These are phyloP conservation scores for Sclerotinia nivalis DNA, from an alignment of 2,329 filamentous ascomycete species.

Conservation along the genomic window DNA sequence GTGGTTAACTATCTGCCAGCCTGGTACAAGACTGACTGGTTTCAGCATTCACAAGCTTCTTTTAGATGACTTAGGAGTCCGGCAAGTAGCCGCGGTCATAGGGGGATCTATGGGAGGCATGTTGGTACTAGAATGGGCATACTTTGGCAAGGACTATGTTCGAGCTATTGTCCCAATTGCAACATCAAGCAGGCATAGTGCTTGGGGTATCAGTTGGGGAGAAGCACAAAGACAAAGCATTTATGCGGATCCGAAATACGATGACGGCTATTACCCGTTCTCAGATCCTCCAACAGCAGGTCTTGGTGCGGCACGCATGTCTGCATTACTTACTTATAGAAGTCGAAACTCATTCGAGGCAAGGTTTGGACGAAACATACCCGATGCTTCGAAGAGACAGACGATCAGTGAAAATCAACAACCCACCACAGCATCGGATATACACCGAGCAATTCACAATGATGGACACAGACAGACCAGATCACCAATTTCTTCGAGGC, in stretches of 20 bases:
- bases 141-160: constrained; percentile 84
- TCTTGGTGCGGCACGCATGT: constrained; percentile 93
- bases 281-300: constrained; percentile 84
- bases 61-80: constrained; percentile 77
- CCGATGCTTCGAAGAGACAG: constrained; percentile 79
- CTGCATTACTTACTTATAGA: constrained; percentile 90
- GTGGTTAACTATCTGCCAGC: constrained; percentile 41
- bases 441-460: constrained; percentile 78
- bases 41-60: constrained; percentile 73
- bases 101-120: constrained; percentile 87
- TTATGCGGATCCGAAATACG: constrained; percentile 97
- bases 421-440: constrained; percentile 58
- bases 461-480: constrained; percentile 71
- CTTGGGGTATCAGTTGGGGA: constrained; percentile 90
- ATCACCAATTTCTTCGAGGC: constrained; percentile 48
- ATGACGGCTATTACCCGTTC: constrained; percentile 91
- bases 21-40: constrained; percentile 27
- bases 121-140: constrained; percentile 90
- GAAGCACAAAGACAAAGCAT: constrained; percentile 90
- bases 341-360: constrained; percentile 97
- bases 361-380: constrained; percentile 89
- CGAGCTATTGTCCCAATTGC: constrained; percentile 79
- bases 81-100: constrained; percentile 74
- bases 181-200: constrained; percentile 80
- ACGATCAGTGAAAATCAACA: constrained; percentile 72